phyloP scores from a whole-genome alignment of 305 asterid genomes.

The Nicotiana rustica region DNA sequence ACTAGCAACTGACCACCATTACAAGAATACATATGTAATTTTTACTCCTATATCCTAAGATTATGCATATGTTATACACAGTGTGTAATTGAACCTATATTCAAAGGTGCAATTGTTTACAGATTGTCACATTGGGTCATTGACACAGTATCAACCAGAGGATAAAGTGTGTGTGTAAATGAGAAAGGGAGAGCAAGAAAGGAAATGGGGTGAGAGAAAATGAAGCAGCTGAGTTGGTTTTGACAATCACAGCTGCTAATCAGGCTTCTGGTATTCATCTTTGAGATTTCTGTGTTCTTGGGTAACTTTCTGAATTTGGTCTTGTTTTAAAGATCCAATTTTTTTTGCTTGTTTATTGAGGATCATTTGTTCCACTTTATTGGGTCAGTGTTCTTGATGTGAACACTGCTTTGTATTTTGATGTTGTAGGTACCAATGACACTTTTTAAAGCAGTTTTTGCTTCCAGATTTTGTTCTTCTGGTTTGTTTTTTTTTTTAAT shows the following conservation, averaged over 20 bases:
- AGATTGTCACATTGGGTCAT: conserved; percentile 48
- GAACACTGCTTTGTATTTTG: background rate
- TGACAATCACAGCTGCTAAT: conserved; percentile 66
- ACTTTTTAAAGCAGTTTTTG: conserved; percentile 6
- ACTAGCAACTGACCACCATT: background rate
- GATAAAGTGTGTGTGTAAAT: conserved; percentile 41
- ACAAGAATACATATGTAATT: background rate
- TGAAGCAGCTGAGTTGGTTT: conserved; percentile 60
- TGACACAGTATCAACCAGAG: conserved; percentile 61
- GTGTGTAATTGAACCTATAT: conserved; percentile 8
- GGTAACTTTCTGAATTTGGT: conserved; percentile 48
- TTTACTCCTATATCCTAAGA: background rate
- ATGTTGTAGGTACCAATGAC: conserved; percentile 12
- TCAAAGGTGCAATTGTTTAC: conserved; percentile 48
- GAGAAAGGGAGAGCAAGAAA: conserved; percentile 34
- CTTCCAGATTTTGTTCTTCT: conserved; percentile 37
- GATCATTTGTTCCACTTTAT: conserved; percentile 41
- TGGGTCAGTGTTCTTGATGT: background rate
- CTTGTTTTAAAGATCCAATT: conserved; percentile 35
- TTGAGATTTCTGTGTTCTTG: conserved; percentile 40
- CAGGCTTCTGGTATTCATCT: conserved; percentile 46
- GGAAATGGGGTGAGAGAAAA: conserved; percentile 57
- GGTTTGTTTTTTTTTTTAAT: conserved; percentile 30
- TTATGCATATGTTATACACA: conserved; percentile 16
- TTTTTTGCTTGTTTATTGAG: conserved; percentile 28